phyloP scores from a whole-genome alignment of 768 basidiomycete genomes.

The Ramaria sp. region DNA sequence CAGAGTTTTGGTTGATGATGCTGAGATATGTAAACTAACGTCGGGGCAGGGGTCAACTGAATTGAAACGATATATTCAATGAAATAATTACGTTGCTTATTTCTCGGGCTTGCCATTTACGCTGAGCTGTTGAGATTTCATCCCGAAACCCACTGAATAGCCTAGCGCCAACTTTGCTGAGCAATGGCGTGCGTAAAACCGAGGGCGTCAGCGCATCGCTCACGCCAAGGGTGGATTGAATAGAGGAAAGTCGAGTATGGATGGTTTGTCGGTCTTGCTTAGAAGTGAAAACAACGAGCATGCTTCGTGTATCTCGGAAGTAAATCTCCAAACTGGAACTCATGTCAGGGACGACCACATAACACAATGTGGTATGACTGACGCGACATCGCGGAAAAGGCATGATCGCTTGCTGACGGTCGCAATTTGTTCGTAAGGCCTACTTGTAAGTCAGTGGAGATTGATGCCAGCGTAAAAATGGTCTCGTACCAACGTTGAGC shows the following conservation, averaged over 20 bases:
- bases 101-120: conserved; percentile 81
- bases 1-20: conserved; percentile 85
- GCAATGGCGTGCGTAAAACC: conserved; percentile 41
- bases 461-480: background rate
- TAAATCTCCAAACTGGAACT: conserved; percentile 71
- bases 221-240: conserved; percentile 13
- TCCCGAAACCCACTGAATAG: conserved; percentile 44
- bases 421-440: conserved; percentile 71
- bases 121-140: conserved; percentile 60
- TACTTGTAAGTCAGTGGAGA: conserved; percentile 19
- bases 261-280: conserved; percentile 47
- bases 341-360: background rate
- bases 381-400: conserved; percentile 89
- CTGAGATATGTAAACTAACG: conserved; percentile 78
- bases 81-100: conserved; percentile 67
- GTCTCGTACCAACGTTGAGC: conserved; percentile 68
- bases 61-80: background rate
- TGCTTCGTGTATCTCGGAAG: conserved; percentile 83
- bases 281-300: conserved; percentile 73
- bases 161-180: conserved; percentile 42
- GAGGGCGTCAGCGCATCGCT: conserved; percentile 37
- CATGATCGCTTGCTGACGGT: conserved; percentile 75
- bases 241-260: conserved; percentile 19
- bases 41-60: background rate
- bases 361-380: conserved; percentile 22